Evolutionary conservation across 352 stramenopile species (phyloP).

Genomic region (Elongisporangium senticosum): DNA sequence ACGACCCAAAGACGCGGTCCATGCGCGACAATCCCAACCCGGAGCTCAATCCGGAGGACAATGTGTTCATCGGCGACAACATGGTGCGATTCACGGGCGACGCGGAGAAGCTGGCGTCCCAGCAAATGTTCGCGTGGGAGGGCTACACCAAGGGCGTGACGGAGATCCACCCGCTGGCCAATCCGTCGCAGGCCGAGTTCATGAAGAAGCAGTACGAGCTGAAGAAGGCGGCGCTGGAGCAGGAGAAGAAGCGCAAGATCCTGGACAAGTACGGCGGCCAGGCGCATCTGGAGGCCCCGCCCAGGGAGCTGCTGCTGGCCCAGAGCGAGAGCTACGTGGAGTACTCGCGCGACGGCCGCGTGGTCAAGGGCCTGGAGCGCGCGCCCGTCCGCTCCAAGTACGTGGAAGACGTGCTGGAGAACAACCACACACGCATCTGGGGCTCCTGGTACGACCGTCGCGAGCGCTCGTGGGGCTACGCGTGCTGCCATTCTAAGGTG

Average conservation of each 20-base stretch:
- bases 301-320: constrained; percentile 75
- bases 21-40: constrained; percentile 99
- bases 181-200: constrained; percentile 95
- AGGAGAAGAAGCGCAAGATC: constrained; percentile 69
- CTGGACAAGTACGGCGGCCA: constrained; percentile 96
- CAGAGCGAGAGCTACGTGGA: constrained; percentile 90
- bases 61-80: constrained; percentile 95
- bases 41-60: constrained; percentile 90
- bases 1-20: constrained; percentile 97
- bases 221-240: constrained; percentile 61
- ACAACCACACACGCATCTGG: constrained; percentile 97
- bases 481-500: constrained; percentile 94
- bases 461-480: constrained; percentile 96
- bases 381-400: constrained; percentile 94
- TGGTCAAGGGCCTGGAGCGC: constrained; percentile 78
- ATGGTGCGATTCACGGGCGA: constrained; percentile 91
- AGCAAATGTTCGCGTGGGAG: constrained; percentile 96
- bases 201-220: constrained; percentile 93
- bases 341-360: constrained; percentile 90
- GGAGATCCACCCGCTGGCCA: constrained; percentile 94
- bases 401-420: constrained; percentile 94
- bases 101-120: constrained; percentile 90
- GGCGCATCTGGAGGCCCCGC: constrained; percentile 86
- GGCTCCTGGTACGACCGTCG: constrained; percentile 96
- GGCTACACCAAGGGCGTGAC: constrained; percentile 82